Evolutionary conservation across 768 basidiomycete species (phyloP).

Genomic region (Hypsizygus marmoreus): DNA sequence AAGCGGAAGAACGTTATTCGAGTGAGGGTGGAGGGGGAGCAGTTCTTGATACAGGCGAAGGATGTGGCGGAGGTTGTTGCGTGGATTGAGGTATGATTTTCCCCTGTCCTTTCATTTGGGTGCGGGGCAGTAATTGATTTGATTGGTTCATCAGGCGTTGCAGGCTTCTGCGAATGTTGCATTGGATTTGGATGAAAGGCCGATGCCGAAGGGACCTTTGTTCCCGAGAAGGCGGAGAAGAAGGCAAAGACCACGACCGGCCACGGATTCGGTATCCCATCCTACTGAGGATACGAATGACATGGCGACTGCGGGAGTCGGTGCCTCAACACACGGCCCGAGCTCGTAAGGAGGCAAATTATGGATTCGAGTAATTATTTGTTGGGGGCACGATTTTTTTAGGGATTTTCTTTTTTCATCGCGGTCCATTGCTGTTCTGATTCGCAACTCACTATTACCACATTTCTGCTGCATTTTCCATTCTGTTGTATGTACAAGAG

Average conservation of each 20-base stretch:
- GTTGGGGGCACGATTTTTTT: no score
- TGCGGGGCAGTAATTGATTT: conserved; percentile 5
- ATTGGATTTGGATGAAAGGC: conserved; percentile 86
- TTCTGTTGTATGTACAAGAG: not conserved
- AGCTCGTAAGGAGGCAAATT: no score
- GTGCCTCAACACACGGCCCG: no score
- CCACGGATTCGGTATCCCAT: conserved; percentile 11
- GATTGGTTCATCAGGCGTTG: conserved; percentile 54
- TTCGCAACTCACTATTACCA: not conserved
- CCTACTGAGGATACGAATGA: conserved; percentile 12
- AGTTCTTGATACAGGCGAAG: conserved; percentile 90
- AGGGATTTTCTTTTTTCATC: not conserved
- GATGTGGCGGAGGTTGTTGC: conserved; percentile 85
- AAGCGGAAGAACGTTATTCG: conserved; percentile 95
- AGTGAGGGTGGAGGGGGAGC: conserved; percentile 90
- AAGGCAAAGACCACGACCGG: conserved; percentile 4
- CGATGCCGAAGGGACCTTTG: conserved; percentile 89
- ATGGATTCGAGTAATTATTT: no score
- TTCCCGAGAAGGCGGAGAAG: conserved; percentile 49
- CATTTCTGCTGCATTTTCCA: not conserved
- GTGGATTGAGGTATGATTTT: conserved; percentile 85
- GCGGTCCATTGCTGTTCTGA: not conserved
- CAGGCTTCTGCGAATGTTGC: conserved; percentile 93
- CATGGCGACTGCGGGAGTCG: not conserved
- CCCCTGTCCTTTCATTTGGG: conserved; percentile 7